phyloP scores from a whole-genome alignment of 805 yeast genomes.

The Kregervanrija pseudodelftensis region DNA sequence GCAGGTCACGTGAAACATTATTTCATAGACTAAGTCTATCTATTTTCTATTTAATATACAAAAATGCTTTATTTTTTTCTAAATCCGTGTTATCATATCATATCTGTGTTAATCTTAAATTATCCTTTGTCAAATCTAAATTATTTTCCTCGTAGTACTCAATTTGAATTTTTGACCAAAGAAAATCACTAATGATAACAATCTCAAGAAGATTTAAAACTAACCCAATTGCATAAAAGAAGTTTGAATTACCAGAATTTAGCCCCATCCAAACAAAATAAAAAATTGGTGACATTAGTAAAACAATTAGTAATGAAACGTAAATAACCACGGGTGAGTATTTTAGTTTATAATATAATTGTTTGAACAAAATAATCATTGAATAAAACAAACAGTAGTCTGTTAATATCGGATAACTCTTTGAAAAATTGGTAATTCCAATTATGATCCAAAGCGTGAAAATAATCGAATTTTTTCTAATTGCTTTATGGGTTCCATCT shows the following conservation, averaged over 20 bases:
- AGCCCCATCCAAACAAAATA: conserved; percentile 90
- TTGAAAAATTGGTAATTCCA: conserved; percentile 49
- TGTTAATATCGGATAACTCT: conserved; percentile 79
- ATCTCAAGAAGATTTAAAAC: conserved; percentile 69
- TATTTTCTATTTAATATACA: neutral
- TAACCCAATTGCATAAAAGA: conserved; percentile 89
- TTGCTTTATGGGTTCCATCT: neutral
- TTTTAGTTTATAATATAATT: conserved; percentile 21
- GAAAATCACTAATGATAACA: conserved; percentile 61
- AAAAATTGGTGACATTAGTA: conserved; percentile 77
- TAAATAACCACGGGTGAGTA: conserved; percentile 24
- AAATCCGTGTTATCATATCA: conserved; percentile 1
- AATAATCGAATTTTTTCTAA: conserved; percentile 13
- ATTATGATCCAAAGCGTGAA: conserved; percentile 34
- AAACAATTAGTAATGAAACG: conserved; percentile 20
- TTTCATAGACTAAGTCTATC: too few relatives aligned
- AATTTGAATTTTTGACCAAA: conserved; percentile 69
- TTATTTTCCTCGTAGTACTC: conserved; percentile 45
- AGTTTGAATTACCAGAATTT: conserved; percentile 94
- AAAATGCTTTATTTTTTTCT: neutral
- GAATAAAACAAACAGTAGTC: conserved; percentile 48
- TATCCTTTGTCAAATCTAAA: conserved; percentile 33
- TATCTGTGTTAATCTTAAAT: conserved; percentile 43
- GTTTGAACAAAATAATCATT: conserved; percentile 24
- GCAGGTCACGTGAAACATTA: too few relatives aligned